phyloP scores from a whole-genome alignment of 2,329 filamentous ascomycete genomes.

The Colletotrichum spaethianum region DNA sequence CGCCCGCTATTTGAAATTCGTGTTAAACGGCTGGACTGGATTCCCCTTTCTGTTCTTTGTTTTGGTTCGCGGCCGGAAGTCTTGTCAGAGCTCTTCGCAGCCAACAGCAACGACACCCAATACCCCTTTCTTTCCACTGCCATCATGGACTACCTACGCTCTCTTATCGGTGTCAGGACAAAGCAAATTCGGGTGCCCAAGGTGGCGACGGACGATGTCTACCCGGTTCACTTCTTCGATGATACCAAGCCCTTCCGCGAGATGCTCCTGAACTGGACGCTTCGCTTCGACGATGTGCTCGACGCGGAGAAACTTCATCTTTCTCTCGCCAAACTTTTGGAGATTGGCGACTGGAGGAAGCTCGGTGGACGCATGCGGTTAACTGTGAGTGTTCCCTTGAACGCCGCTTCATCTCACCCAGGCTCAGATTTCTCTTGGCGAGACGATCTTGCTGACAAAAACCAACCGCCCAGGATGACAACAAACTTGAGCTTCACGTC shows the following conservation, averaged over 20 bases:
- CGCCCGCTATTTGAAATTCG: conserved; percentile 6
- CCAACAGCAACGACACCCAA: conserved; percentile 7
- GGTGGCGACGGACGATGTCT: conserved; percentile 46
- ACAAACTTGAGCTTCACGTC: conserved; percentile 51
- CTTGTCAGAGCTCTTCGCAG: conserved; percentile 29
- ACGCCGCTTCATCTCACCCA: not conserved
- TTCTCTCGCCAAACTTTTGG: conserved; percentile 55
- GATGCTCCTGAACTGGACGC: conserved; percentile 51
- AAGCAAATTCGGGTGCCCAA: conserved; percentile 28
- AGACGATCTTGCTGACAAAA: not conserved
- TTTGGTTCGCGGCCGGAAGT: conserved; percentile 15
- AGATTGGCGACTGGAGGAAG: conserved; percentile 61
- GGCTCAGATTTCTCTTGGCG: no score
- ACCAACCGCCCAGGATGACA: conserved; percentile 34
- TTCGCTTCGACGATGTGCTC: conserved; percentile 63
- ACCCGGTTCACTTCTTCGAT: conserved; percentile 52
- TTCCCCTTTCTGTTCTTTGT: conserved; percentile 1
- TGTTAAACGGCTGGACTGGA: conserved; percentile 35
- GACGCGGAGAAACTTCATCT: conserved; percentile 55
- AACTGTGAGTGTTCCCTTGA: conserved; percentile 48
- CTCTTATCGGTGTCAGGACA: conserved; percentile 19
- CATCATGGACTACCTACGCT: conserved; percentile 25
- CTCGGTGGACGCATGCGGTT: conserved; percentile 60
- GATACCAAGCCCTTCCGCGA: conserved; percentile 44
- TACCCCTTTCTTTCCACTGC: not conserved